A percentile compares a stretch with the other conserved stretches of the same genome.
These are phyloP conservation scores for Cercospora sp. DNA, from an alignment of 2,329 filamentous ascomycete species.

Conservation along the genomic window DNA sequence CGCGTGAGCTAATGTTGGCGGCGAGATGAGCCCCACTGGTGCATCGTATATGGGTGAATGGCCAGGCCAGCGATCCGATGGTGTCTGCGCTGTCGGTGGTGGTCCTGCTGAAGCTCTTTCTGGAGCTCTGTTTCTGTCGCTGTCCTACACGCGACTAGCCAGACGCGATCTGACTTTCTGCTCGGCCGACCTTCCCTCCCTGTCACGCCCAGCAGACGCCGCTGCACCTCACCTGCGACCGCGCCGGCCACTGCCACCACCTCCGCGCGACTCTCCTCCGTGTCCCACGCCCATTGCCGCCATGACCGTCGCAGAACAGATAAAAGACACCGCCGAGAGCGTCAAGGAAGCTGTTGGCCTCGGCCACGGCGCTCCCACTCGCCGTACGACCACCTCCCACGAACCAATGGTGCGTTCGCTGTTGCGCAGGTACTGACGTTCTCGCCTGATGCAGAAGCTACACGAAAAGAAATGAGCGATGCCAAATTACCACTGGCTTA, in stretches of 20 bases:
- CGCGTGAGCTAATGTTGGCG: neutral
- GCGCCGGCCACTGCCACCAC: constrained; percentile 2
- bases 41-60: neutral
- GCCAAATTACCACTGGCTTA: constrained; percentile 86
- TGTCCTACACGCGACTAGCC: neutral
- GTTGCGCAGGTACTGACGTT: constrained; percentile 19
- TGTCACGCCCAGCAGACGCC: neutral
- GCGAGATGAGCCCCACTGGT: neutral
- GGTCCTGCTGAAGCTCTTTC: neutral
- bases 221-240: constrained; percentile 7
- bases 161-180: constrained; percentile 10
- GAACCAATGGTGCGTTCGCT: constrained; percentile 19
- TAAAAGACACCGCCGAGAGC: constrained; percentile 26
- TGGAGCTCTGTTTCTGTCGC: constrained; percentile 3
- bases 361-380: constrained; percentile 40
- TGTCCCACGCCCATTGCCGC: constrained; percentile 12
- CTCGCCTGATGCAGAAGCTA: constrained; percentile 60
- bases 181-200: constrained; percentile 1
- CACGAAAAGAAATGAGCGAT: constrained; percentile 90
- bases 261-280: neutral
- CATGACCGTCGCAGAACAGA: constrained; percentile 43
- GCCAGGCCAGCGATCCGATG: neutral
- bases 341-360: constrained; percentile 53
- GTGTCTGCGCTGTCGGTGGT: neutral
- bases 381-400: constrained; percentile 36